Percentiles rank a stretch among this genome's conserved stretches.
Conservation (phyloP, 768 basidiomycete species). For the Suillus discolor region DNA sequence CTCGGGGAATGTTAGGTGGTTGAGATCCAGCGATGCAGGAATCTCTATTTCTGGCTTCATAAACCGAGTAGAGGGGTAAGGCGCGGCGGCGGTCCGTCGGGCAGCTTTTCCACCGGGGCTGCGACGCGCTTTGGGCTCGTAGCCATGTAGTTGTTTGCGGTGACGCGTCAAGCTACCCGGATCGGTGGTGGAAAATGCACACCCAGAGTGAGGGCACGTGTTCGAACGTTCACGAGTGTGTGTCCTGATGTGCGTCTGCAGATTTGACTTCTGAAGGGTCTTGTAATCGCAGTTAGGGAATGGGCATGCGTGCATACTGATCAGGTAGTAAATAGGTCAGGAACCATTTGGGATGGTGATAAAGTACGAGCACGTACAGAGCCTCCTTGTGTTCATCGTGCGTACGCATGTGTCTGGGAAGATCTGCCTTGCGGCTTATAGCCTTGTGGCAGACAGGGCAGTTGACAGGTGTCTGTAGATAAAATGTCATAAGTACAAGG, state of each 20-base stretch:
- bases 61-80: neutral
- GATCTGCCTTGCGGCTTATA: neutral
- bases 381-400: neutral
- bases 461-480: neutral
- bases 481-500: neutral
- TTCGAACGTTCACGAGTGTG: neutral
- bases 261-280: neutral
- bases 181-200: neutral
- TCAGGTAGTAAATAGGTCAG: neutral
- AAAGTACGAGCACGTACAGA: neutral
- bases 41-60: neutral
- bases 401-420: neutral
- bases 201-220: neutral
- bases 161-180: neutral
- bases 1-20: neutral
- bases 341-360: neutral
- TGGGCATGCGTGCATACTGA: neutral
- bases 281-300: neutral
- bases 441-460: neutral
- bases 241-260: neutral
- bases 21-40: neutral
- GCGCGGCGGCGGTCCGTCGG: neutral
- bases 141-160: neutral
- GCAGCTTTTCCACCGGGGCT: neutral
- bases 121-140: neutral